Evolutionary conservation across 2,329 filamentous ascomycete genomes (phyloP).

Genomic region (Fusarium globosum): DNA sequence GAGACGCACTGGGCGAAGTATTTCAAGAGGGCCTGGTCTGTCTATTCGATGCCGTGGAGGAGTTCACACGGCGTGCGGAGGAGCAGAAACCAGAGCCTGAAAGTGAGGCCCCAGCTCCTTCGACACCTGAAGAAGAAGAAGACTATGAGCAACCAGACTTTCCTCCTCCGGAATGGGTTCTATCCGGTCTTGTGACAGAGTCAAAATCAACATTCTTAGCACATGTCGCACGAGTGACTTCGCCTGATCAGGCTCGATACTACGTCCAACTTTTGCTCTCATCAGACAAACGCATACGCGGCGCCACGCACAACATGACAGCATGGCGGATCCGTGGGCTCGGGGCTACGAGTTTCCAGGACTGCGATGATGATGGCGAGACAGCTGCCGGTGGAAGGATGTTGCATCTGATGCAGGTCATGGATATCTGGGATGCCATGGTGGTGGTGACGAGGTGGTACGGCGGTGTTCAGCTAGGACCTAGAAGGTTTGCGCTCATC

Average conservation of each 20-base stretch:
- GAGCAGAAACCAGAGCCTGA: slow-evolving; percentile 45
- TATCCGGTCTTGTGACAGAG: slow-evolving; percentile 80
- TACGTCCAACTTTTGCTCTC: slow-evolving; percentile 81
- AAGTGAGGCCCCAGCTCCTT: slow-evolving; percentile 40
- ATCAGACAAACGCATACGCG: slow-evolving; percentile 85
- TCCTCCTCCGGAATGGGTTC: slow-evolving; percentile 66
- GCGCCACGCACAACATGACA: slow-evolving; percentile 94
- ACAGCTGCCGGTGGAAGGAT: slow-evolving; percentile 88
- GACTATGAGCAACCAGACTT: slow-evolving; percentile 32
- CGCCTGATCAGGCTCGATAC: slow-evolving; percentile 74
- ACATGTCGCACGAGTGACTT: slow-evolving; percentile 75
- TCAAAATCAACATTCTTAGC: slow-evolving; percentile 91
- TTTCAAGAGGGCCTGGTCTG: slow-evolving; percentile 83
- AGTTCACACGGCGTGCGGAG: slow-evolving; percentile 63
- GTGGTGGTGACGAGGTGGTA: slow-evolving; percentile 97
- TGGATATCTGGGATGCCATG: slow-evolving; percentile 93
- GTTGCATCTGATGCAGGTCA: slow-evolving; percentile 91
- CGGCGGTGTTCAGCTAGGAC: slow-evolving; percentile 88
- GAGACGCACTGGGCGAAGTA: slow-evolving; percentile 72
- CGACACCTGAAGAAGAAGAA: slow-evolving; percentile 10
- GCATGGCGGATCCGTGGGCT: slow-evolving; percentile 84
- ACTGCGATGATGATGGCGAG: slow-evolving; percentile 97
- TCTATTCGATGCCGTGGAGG: slow-evolving; percentile 90
- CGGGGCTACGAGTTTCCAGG: slow-evolving; percentile 73
- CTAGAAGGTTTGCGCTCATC: slow-evolving; percentile 89